These are phyloP conservation scores for Fusarium miscanthi DNA, from an alignment of 2,329 filamentous ascomycete species.

Conservation along the genomic window DNA sequence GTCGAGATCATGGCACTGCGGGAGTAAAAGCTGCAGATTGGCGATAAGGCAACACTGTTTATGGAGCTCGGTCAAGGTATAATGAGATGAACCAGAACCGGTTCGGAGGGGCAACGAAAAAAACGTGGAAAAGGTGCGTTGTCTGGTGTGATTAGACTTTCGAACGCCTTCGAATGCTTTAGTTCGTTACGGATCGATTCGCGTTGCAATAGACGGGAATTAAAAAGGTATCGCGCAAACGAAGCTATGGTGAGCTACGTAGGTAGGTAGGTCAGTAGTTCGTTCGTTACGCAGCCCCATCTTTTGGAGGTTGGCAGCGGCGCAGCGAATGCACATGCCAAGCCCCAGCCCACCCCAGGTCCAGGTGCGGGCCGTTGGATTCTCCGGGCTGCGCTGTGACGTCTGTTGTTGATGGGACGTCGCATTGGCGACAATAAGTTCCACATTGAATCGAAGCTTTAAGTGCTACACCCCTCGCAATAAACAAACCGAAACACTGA, in stretches of 20 bases:
- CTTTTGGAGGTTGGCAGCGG: conserved; percentile 38
- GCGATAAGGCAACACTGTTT: conserved; percentile 35
- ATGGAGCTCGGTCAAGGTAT: conserved; percentile 39
- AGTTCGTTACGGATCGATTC: neutral
- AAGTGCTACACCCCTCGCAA: conserved; percentile 23
- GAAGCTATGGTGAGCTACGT: conserved; percentile 44
- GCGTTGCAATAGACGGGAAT: conserved; percentile 8
- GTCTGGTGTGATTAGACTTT: neutral
- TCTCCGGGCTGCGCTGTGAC: conserved; percentile 45
- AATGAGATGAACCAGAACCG: conserved; percentile 7
- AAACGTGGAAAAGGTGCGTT: conserved; percentile 4
- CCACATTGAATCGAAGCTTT: conserved; percentile 29
- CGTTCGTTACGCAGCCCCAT: conserved; percentile 41
- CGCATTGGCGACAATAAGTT: conserved; percentile 27
- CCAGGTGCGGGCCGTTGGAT: conserved; percentile 43
- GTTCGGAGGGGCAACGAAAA: conserved; percentile 35
- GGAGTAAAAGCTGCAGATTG: conserved; percentile 30
- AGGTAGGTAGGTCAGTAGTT: conserved; percentile 31
- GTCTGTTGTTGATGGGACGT: conserved; percentile 35
- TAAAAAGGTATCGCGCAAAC: conserved; percentile 31
- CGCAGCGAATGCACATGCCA: conserved; percentile 29
- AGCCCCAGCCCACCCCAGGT: conserved; percentile 1
- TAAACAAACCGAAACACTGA: conserved; percentile 11
- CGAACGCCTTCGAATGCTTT: neutral
- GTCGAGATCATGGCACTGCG: conserved; percentile 44